Conservation (phyloP, 2,329 filamentous ascomycete genomes). For the Acarospora socialis region DNA sequence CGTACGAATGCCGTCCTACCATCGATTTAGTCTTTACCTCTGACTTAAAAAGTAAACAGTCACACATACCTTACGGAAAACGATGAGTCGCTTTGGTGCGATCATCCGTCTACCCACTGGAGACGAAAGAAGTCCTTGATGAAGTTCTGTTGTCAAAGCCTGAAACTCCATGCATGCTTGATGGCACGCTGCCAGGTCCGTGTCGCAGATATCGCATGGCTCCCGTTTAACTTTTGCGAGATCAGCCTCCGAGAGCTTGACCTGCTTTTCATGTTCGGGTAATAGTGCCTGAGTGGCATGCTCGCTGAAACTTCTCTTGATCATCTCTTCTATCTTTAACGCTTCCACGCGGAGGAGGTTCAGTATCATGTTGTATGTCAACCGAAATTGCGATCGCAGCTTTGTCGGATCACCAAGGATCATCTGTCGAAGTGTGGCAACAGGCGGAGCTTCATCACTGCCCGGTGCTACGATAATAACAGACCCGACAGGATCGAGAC, state of each 20-base stretch:
- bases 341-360: conserved; percentile 91
- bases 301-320: conserved; percentile 97
- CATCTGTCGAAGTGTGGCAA: conserved; percentile 73
- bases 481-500: conserved; percentile 80
- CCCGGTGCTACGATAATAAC: conserved; percentile 81
- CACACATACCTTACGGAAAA: conserved; percentile 51
- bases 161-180: conserved; percentile 67
- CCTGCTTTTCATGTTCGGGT: conserved; percentile 89
- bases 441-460: conserved; percentile 76
- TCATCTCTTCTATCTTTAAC: conserved; percentile 98
- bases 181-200: conserved; percentile 67
- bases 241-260: conserved; percentile 83
- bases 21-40: conserved; percentile 14
- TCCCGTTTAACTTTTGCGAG: conserved; percentile 81
- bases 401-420: conserved; percentile 93
- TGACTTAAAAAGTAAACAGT: conserved; percentile 8
- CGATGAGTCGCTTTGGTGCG: conserved; percentile 56
- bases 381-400: conserved; percentile 82
- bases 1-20: conserved; percentile 62
- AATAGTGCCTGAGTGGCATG: conserved; percentile 90
- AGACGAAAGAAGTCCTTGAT: conserved; percentile 62
- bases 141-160: conserved; percentile 64
- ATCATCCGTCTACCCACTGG: conserved; percentile 73
- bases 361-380: conserved; percentile 99
- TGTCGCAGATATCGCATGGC: conserved; percentile 66